Conservation (phyloP, 108 stramenopile species). For the Stephanodiscus triporus region DNA sequence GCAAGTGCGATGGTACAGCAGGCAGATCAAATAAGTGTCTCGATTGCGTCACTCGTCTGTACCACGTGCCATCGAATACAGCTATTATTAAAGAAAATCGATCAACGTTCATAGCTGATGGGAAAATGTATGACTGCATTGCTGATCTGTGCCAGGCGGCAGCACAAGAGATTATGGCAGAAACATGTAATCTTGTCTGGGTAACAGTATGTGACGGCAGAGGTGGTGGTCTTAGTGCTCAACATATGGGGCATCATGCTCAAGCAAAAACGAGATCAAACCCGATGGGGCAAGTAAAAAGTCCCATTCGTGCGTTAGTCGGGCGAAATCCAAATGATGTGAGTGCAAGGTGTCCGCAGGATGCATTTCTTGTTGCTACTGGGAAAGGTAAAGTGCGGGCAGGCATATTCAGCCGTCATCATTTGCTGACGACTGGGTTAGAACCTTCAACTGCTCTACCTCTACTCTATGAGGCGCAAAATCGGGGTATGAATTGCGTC, state of each 20-base stretch:
- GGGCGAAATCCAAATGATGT: conserved; percentile 24
- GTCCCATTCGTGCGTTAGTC: conserved; percentile 69
- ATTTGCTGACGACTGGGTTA: conserved; percentile 65
- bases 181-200: conserved; percentile 68
- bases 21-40: not conserved
- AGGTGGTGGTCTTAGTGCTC: conserved; percentile 18
- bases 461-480: conserved; percentile 61
- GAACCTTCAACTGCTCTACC: conserved; percentile 75
- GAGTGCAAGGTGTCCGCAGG: conserved; percentile 24
- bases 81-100: conserved; percentile 61
- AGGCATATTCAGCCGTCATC: conserved; percentile 75
- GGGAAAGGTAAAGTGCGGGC: conserved; percentile 82
- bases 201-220: conserved; percentile 58
- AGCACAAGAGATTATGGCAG: conserved; percentile 72
- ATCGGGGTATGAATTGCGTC: conserved; percentile 66
- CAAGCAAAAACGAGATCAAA: not conserved
- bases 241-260: not conserved
- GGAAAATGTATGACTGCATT: conserved; percentile 75
- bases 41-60: conserved; percentile 53
- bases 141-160: conserved; percentile 63
- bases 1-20: not conserved
- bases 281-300: conserved; percentile 6
- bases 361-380: conserved; percentile 61
- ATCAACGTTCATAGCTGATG: conserved; percentile 69
- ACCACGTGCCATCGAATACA: conserved; percentile 58